Evolutionary conservation across 495 filamentous ascomycete species (phyloP).

Genomic region (Lophium mytilinum): DNA sequence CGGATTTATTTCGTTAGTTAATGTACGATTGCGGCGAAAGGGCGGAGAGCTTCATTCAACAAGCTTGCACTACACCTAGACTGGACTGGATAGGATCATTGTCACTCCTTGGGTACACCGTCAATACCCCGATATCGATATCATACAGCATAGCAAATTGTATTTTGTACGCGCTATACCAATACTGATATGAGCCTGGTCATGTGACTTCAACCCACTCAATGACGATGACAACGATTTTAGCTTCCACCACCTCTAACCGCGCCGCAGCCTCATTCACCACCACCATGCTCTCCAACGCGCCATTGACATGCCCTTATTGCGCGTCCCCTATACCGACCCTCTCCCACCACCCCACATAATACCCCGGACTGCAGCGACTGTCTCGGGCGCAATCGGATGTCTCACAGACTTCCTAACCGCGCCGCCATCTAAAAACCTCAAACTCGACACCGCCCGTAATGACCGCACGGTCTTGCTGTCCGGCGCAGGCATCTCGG

Average conservation of each 20-base stretch:
- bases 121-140: no score
- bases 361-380: slow-evolving; percentile 59
- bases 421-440: slow-evolving; percentile 31
- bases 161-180: no score
- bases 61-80: no score
- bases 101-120: no score
- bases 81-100: no score
- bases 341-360: slow-evolving; percentile 71
- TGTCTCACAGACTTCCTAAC: slow-evolving; percentile 69
- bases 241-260: not conserved
- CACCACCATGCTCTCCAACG: not conserved
- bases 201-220: no score
- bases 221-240: no score
- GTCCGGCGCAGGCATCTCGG: slow-evolving; percentile 87
- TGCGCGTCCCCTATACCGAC: slow-evolving; percentile 87
- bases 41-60: no score
- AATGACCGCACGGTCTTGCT: slow-evolving; percentile 62
- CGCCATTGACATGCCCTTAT: slow-evolving; percentile 40
- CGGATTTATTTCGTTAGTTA: not conserved
- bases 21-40: not conserved
- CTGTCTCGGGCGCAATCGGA: slow-evolving; percentile 62
- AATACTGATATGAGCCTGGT: no score
- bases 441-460: slow-evolving; percentile 26
- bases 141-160: no score
- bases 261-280: not conserved